Evolutionary conservation across 2,329 filamentous ascomycete species (phyloP), one percentile per base, ranked within the genome.

Genomic region (Cryphonectria parasitica): DNA sequence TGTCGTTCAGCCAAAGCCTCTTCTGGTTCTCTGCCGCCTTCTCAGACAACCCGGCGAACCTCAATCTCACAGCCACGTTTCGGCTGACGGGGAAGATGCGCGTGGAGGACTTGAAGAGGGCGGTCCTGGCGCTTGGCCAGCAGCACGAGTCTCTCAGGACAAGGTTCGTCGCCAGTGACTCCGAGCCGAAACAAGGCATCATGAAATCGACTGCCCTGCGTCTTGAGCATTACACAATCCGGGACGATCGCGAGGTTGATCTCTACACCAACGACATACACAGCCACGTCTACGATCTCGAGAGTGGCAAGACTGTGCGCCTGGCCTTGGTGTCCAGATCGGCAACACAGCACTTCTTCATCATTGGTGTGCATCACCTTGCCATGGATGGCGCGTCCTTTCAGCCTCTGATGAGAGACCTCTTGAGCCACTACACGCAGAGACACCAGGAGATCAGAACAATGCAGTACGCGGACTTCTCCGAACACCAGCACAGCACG

Each of bases 221-320:
- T 0, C 75, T 83, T 0, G 76, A 80, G 41, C 36, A 60, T 1
- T 72, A 69, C 52, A 68, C 66, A 0, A 74, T 79, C 19, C 61
- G 73, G 0, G 70, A 78, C 36, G 68, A 76, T 52, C 75, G 8
- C 28, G 34, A 39, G 10, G 36, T 10, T 10, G 10, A 4, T 5
- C 4, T 39, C 36, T 39, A 39, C 36, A 10, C 36, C 36, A 39
- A 39, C 36, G 73, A 75, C 1, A 61, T 81, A 13, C 71, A 74
- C 58, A 61, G 74, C 0, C 74, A 82, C 68, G 71, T 75, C 1
- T 85, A 78, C 41, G 79, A 84, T 66, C 67, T 87, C 7, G 77
- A 76, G 19, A 73, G 73, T 5, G 81, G 82, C 7, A 74, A 82
- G 6, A 67, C 75, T 0, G 63, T 83, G 8, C 75, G 77, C 5